Conservation (phyloP, 768 basidiomycete genomes). For the Russula brevipes region DNA sequence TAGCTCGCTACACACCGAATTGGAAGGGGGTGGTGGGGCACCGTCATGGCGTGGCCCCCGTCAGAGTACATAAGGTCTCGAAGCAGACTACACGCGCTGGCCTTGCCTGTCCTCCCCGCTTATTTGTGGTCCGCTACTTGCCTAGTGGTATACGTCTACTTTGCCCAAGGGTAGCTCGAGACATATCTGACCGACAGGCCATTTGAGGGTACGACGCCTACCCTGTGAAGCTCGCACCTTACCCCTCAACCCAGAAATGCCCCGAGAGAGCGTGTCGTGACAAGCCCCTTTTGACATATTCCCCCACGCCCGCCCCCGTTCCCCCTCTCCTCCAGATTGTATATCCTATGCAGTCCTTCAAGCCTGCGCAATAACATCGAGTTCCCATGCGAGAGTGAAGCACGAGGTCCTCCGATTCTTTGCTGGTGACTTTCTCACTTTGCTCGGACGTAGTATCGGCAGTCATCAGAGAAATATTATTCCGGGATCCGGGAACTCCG, state of each 20-base stretch:
- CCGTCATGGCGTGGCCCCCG: neutral
- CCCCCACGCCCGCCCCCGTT: neutral
- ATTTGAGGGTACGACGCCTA: neutral
- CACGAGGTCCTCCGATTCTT: neutral
- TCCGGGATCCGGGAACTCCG: neutral
- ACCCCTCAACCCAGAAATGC: no score
- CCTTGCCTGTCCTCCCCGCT: neutral
- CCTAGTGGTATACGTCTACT: neutral
- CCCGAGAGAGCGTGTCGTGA: neutral
- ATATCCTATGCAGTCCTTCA: neutral
- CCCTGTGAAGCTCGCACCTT: neutral
- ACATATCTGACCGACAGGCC: neutral
- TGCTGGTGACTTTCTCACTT: neutral
- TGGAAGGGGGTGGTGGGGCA: neutral
- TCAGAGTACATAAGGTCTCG: constrained; percentile 2
- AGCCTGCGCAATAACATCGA: neutral
- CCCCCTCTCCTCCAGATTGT: neutral
- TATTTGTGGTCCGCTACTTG: neutral
- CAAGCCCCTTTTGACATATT: neutral
- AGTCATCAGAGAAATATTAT: neutral
- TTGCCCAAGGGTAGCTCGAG: neutral
- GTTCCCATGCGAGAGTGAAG: neutral
- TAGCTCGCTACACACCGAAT: neutral
- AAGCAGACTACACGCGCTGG: neutral
- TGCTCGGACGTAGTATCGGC: neutral